Evolutionary conservation across 139 green algal genomes (phyloP).

Genomic region (Chlorella sp.): DNA sequence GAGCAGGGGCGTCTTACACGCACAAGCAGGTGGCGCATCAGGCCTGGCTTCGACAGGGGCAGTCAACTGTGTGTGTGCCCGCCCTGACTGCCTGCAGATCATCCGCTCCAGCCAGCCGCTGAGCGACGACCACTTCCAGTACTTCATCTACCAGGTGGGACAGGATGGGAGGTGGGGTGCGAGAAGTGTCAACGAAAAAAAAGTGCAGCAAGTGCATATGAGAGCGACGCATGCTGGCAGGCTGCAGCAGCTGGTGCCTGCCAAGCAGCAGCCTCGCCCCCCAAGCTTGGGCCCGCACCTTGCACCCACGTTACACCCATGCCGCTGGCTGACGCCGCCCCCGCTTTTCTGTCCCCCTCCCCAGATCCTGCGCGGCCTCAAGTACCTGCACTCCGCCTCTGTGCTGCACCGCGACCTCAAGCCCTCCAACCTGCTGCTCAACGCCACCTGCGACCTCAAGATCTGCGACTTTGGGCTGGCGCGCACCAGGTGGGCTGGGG

Average conservation of each 20-base stretch:
- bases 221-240: not conserved
- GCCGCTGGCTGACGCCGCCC: not conserved
- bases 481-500: conserved; percentile 65
- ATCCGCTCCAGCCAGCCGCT: conserved; percentile 94
- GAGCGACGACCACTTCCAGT: conserved; percentile 98
- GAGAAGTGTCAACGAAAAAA: no score
- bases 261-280: not conserved
- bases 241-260: not conserved
- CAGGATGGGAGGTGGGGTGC: conserved; percentile 37
- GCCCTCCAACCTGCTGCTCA: conserved; percentile 97
- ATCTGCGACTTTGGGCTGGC: conserved; percentile 99
- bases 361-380: conserved; percentile 45
- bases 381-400: conserved; percentile 52
- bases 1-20: no score
- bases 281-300: no score
- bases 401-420: conserved; percentile 98
- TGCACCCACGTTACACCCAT: no score
- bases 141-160: conserved; percentile 96
- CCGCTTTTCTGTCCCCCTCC: conserved; percentile 36
- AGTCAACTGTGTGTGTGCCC: not conserved
- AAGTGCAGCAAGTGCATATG: no score
- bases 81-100: conserved; percentile 77
- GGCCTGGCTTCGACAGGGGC: no score
- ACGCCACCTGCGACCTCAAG: conserved; percentile 97
- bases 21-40: no score